A percentile compares a stretch with the other conserved stretches of the same genome.
Evolutionary conservation across 441 rosid genomes (phyloP).

Genomic region (Rhodomyrtus psidioides): DNA sequence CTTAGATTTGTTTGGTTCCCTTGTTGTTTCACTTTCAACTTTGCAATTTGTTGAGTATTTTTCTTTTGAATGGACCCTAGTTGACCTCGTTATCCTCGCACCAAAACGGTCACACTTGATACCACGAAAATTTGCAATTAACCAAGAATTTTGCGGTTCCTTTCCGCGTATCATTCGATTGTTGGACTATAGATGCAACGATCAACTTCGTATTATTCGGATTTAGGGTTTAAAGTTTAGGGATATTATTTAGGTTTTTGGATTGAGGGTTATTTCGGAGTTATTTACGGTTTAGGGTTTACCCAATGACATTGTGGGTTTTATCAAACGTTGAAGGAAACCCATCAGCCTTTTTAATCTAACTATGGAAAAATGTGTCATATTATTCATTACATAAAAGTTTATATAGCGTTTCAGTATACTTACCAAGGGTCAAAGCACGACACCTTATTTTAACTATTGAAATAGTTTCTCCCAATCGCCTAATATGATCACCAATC

Average conservation of each 20-base stretch:
- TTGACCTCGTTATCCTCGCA: background rate
- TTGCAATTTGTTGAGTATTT: background rate
- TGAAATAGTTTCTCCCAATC: too few relatives aligned
- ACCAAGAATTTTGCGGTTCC: background rate
- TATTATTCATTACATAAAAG: background rate
- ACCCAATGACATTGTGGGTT: background rate
- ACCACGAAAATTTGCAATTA: background rate
- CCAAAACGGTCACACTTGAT: background rate
- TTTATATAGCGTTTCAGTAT: background rate
- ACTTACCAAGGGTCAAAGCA: too few relatives aligned
- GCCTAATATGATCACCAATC: background rate
- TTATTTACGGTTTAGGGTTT: background rate
- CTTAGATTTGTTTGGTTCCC: background rate
- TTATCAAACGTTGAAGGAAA: background rate
- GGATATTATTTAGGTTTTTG: background rate
- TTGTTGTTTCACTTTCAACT: background rate
- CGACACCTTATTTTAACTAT: too few relatives aligned
- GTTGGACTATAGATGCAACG: background rate
- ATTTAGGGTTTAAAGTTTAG: background rate
- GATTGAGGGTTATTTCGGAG: background rate
- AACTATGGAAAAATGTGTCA: too few relatives aligned
- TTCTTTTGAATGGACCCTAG: background rate
- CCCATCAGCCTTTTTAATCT: background rate
- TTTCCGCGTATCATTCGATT: background rate
- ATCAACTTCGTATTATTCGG: background rate